Evolutionary conservation across 192 early-diverging fungal species (phyloP).

Genomic region (Gamsiella multidivaricata): DNA sequence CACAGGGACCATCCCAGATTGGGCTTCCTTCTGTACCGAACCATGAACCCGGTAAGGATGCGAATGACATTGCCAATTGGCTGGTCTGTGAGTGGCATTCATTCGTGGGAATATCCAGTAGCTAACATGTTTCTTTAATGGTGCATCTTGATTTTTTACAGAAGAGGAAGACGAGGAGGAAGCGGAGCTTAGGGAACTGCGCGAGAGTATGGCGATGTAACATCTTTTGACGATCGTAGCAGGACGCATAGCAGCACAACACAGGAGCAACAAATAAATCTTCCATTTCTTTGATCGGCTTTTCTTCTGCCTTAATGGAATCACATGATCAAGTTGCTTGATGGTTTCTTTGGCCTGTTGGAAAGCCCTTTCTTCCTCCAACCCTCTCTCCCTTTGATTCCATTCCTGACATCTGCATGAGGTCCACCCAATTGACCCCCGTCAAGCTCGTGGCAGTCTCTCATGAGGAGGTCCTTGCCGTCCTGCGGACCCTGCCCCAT

Average conservation of each 20-base stretch:
- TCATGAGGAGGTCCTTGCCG: neutral
- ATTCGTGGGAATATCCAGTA: neutral
- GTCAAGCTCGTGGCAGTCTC: conserved; percentile 2
- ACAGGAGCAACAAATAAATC: no score
- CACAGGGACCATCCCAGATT: conserved; percentile 70
- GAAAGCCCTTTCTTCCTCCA: no score
- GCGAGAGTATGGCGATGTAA: conserved; percentile 82
- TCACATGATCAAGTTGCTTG: no score
- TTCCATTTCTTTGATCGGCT: no score
- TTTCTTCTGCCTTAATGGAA: no score
- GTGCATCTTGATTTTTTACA: neutral
- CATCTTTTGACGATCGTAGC: neutral
- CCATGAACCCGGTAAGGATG: conserved; percentile 69
- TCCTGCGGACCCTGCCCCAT: conserved; percentile 2
- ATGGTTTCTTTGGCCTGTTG: no score
- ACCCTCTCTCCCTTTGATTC: no score
- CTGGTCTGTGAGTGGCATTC: neutral
- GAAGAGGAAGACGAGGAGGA: conserved; percentile 78
- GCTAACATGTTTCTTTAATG: neutral
- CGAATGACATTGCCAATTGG: neutral
- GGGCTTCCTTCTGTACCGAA: conserved; percentile 70
- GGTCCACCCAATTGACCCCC: neutral
- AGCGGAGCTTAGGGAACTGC: conserved; percentile 80
- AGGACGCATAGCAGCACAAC: neutral
- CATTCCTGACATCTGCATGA: neutral